A percentile compares a stretch with the other conserved stretches of the same genome.
Evolutionary conservation across 305 asterid genomes (phyloP).

Genomic region (Vinca major): DNA sequence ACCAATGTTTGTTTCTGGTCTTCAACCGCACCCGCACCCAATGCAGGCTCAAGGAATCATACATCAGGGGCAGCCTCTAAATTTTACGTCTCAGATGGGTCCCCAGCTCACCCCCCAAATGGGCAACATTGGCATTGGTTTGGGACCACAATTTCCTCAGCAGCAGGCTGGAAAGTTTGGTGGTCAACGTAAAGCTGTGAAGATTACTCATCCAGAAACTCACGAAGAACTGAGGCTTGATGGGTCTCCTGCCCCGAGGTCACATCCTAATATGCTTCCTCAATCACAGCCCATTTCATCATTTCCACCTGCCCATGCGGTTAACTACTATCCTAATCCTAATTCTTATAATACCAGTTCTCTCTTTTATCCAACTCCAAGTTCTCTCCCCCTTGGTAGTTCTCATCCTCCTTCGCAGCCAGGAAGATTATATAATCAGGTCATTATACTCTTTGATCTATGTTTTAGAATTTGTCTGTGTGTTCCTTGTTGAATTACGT

Average conservation of each 20-base stretch:
- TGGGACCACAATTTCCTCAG: conserved; percentile 54
- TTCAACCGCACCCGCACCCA: conserved; percentile 62
- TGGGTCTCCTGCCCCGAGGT: conserved; percentile 45
- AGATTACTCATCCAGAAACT: conserved; percentile 84
- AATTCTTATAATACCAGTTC: conserved; percentile 43
- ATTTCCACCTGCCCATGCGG: conserved; percentile 40
- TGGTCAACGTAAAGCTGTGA: conserved; percentile 54
- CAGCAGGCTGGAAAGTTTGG: conserved; percentile 46
- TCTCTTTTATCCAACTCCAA: conserved; percentile 31
- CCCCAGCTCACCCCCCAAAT: conserved; percentile 54
- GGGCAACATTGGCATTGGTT: conserved; percentile 58
- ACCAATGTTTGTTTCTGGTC: conserved; percentile 55
- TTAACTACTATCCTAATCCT: conserved; percentile 40
- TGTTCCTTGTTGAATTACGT: not conserved
- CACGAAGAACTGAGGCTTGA: conserved; percentile 79
- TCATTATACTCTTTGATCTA: conserved; percentile 16
- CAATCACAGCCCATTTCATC: conserved; percentile 52
- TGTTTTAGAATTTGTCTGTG: not conserved
- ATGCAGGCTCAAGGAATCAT: conserved; percentile 71
- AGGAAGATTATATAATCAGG: conserved; percentile 56
- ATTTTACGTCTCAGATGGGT: conserved; percentile 57
- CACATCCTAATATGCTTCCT: conserved; percentile 54
- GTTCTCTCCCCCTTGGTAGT: conserved; percentile 41
- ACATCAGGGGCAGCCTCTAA: conserved; percentile 66
- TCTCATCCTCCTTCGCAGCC: conserved; percentile 50